phyloP scores from a whole-genome alignment of 768 basidiomycete genomes.

The Termitomyces sp. region DNA sequence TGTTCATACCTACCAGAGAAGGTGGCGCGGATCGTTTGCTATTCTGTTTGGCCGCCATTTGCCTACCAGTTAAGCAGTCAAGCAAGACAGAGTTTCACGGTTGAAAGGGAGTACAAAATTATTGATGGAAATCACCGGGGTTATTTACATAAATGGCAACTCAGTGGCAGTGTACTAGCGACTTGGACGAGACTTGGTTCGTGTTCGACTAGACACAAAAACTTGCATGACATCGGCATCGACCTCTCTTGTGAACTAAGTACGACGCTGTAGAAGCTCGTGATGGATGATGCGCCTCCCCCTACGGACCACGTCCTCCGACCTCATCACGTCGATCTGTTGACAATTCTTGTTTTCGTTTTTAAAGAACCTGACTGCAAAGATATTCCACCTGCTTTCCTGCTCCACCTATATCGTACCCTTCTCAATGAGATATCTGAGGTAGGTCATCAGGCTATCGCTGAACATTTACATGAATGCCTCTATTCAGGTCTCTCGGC shows the following conservation, averaged over 20 bases:
- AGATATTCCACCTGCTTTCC: constrained; percentile 49
- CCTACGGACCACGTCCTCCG: constrained; percentile 63
- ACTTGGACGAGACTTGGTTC: no score
- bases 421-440: constrained; percentile 70
- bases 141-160: not conserved
- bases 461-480: not conserved
- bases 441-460: constrained; percentile 24
- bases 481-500: constrained; percentile 51
- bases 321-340: constrained; percentile 71
- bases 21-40: constrained; percentile 27
- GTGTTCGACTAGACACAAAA: not conserved
- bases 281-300: constrained; percentile 47
- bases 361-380: constrained; percentile 55
- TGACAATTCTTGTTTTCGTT: constrained; percentile 55
- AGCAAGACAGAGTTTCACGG: not conserved
- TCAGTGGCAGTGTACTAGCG: not conserved
- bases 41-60: constrained; percentile 19
- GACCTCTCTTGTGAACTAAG: not conserved
- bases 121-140: not conserved
- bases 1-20: constrained; percentile 16
- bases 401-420: constrained; percentile 59
- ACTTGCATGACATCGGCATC: not conserved
- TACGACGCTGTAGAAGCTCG: not conserved
- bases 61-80: not conserved
- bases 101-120: not conserved